These are phyloP conservation scores for Flaveria brownii DNA, from an alignment of 129 eudicot genomes.

Conservation along the genomic window DNA sequence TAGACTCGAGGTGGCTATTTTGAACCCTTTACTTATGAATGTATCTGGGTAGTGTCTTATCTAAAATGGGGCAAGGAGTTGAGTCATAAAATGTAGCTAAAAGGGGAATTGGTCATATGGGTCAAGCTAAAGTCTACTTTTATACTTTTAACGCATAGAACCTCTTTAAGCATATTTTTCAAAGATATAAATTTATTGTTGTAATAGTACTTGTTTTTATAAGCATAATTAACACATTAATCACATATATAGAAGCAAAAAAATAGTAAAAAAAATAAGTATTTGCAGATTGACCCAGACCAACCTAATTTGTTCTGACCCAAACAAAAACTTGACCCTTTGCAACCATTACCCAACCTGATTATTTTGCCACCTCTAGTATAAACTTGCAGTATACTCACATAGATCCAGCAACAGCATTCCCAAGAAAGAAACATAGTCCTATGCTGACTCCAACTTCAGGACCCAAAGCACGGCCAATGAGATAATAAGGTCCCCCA, in stretches of 20 bases:
- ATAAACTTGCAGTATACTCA: conserved; percentile 46
- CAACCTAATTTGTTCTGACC: background rate
- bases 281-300: background rate
- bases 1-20: background rate
- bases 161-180: background rate
- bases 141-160: background rate
- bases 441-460: conserved; percentile 99
- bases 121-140: conserved; percentile 17
- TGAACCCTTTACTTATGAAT: background rate
- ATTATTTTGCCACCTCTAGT: background rate
- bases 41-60: background rate
- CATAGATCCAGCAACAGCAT: conserved; percentile 98
- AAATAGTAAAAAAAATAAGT: background rate
- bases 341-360: conserved; percentile 8
- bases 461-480: conserved; percentile 99
- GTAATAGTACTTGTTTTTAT: background rate
- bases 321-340: background rate
- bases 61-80: background rate
- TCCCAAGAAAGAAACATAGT: conserved; percentile 96
- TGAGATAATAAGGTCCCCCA: conserved; percentile 99
- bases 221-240: background rate
- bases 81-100: conserved; percentile 1
- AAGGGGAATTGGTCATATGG: conserved; percentile 3
- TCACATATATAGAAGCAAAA: background rate
- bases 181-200: background rate